Evolutionary conservation across 768 basidiomycete species (phyloP), one percentile per base, ranked within the genome.

Genomic region (Neoboletus brunneissimus): DNA sequence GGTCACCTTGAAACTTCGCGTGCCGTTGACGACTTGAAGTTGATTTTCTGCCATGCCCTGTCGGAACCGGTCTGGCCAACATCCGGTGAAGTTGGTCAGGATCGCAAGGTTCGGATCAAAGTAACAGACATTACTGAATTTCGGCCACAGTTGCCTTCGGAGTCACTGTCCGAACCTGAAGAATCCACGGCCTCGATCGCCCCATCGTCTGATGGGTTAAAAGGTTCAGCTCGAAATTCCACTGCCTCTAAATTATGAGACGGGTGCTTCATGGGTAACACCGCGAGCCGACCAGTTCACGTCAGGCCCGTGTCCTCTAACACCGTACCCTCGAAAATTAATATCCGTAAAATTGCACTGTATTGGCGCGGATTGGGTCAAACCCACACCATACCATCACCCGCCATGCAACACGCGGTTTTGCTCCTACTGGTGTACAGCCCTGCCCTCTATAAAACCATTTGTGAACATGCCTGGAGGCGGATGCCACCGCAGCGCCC

Each of bases 81-180:
- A n/a, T 29, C 27, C 23, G 44, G 35, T 47, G 45, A 20, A 23
- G 23, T 44, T 27, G 27, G 37, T 29, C 49, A 51, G 53, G 31
- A 27, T 47, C 32, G 49, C 47, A 27, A 20, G 55, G 25, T 23
- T 32, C 53, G 50, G 47, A 49, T 63, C 52, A 51, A 47, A 54
- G 11, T 6, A 18, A 29, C 48, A 31, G 37, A 53, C 10, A 34
- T 23, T 25, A 23, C 37, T 20, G 16, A 8, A 3, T 22, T 11
- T 41, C 23, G 31, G 22, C 20, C 38, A 16, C 23, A 15, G 12
- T 32, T 23, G 54, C 47, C 42, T 44, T 31, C n/a, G 40, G 16
- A 25, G 9, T 44, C 16, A 25, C 12, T 18, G 23, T 25, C 16
- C 23, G 23, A 44, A 25, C 25, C 23, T 18, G 15, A 16, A 18